Conservation (phyloP, 2,329 filamentous ascomycete genomes). For the Mariannaea sp. region DNA sequence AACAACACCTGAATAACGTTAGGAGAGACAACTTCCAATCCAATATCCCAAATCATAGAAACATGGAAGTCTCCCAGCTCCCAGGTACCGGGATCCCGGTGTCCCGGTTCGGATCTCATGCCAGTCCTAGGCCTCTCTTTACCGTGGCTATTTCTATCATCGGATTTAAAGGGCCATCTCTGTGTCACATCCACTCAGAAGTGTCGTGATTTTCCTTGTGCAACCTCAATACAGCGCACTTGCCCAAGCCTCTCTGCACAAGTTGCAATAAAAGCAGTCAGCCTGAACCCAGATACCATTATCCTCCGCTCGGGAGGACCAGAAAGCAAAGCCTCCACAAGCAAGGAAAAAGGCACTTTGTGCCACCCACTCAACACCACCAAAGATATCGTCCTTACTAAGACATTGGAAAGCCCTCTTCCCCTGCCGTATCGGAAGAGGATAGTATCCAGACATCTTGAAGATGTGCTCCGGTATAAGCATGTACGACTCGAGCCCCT, state of each 20-base stretch:
- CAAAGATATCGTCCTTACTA: constrained; percentile 20
- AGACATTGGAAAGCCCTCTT: constrained; percentile 35
- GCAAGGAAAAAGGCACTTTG: neutral
- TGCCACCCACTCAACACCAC: constrained; percentile 2
- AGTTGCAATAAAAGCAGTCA: neutral
- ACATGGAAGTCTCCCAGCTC: neutral
- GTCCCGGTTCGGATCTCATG: constrained; percentile 26
- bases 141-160: constrained; percentile 12
- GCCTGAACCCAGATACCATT: neutral
- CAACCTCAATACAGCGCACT: neutral
- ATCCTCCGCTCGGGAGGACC: neutral
- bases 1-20: too few relatives aligned
- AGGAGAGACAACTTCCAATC: too few relatives aligned
- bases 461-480: constrained; percentile 27
- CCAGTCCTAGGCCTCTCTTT: constrained; percentile 16
- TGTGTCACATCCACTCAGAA: neutral
- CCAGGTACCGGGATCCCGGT: constrained; percentile 23
- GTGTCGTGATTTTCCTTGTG: constrained; percentile 2
- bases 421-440: constrained; percentile 13
- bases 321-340: constrained; percentile 1
- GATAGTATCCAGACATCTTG: constrained; percentile 20
- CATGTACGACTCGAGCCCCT: constrained; percentile 1
- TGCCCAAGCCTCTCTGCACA: neutral
- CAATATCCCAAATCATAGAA: neutral
- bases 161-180: constrained; percentile 9